Evolutionary conservation across 371 early-diverging fungal genomes (phyloP).

Genomic region (Hamiltosporidium tvaerminnensis): DNA sequence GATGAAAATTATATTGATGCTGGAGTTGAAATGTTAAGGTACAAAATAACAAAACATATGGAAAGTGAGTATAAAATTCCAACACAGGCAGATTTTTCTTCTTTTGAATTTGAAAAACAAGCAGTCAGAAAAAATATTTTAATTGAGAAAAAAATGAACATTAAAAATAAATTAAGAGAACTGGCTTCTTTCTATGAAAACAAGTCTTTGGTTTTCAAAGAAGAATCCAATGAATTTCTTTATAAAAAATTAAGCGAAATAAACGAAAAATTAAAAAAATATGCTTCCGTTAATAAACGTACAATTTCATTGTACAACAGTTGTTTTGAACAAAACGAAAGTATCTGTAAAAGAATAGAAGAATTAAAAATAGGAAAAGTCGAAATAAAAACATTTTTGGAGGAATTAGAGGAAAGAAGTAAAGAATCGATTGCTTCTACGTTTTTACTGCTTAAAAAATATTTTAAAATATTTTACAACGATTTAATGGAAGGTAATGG

Average conservation of each 20-base stretch:
- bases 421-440: conserved; percentile 37
- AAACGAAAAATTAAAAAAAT: conserved; percentile 20
- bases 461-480: conserved; percentile 43
- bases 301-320: conserved; percentile 6
- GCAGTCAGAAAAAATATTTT: conserved; percentile 14
- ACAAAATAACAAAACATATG: too few relatives aligned
- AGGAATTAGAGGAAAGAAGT: conserved; percentile 42
- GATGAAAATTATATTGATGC: too few relatives aligned
- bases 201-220: not conserved
- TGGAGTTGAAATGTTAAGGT: too few relatives aligned
- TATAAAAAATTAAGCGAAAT: conserved; percentile 11
- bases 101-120: conserved; percentile 12
- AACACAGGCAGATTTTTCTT: not conserved
- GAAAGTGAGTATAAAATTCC: too few relatives aligned
- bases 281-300: conserved; percentile 9
- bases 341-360: too few relatives aligned
- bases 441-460: conserved; percentile 24
- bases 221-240: conserved; percentile 8
- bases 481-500: conserved; percentile 28
- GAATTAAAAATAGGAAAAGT: too few relatives aligned
- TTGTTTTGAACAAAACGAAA: not conserved
- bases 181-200: not conserved
- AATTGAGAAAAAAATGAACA: conserved; percentile 20
- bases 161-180: conserved; percentile 13
- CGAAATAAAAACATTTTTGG: conserved; percentile 37